These are phyloP conservation scores for Klebsormidium nitens DNA, from an alignment of 139 green algal species.

Conservation along the genomic window DNA sequence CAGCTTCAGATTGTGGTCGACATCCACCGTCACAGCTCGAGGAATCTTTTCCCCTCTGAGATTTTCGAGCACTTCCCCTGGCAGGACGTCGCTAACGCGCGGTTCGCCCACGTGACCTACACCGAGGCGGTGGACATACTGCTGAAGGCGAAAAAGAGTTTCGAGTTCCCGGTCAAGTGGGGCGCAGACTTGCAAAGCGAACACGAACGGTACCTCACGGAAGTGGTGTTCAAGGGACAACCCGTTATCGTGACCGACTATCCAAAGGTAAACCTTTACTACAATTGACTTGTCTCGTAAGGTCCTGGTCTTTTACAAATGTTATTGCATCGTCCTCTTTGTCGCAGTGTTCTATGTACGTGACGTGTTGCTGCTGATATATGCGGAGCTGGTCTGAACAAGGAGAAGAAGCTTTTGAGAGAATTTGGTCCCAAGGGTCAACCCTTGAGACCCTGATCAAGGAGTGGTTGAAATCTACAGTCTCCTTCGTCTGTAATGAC, in stretches of 20 bases:
- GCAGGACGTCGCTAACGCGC: constrained; percentile 32
- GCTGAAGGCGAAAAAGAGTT: constrained; percentile 46
- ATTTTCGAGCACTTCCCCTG: background rate
- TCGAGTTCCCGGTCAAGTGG: constrained; percentile 65
- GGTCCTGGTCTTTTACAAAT: too few species aligned
- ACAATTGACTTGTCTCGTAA: too few species aligned
- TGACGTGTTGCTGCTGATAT: constrained; percentile 45
- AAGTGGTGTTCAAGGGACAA: constrained; percentile 48
- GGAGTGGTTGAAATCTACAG: too few species aligned
- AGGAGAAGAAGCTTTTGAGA: too few species aligned
- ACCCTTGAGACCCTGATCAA: too few species aligned
- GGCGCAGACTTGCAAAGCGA: constrained; percentile 56
- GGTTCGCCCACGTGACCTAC: constrained; percentile 62
- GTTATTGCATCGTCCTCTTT: background rate
- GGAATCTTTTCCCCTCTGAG: constrained; percentile 5
- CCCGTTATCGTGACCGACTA: constrained; percentile 56
- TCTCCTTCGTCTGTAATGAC: too few species aligned
- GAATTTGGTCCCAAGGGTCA: too few species aligned
- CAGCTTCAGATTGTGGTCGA: too few species aligned
- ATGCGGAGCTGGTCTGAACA: too few species aligned
- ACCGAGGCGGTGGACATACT: constrained; percentile 67
- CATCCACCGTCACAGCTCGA: too few species aligned
- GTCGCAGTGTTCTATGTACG: background rate
- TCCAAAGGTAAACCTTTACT: constrained; percentile 37
- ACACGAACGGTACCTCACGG: constrained; percentile 67